Evolutionary conservation across 805 yeast species (phyloP).

Genomic region (Metschnikowia koreensis): DNA sequence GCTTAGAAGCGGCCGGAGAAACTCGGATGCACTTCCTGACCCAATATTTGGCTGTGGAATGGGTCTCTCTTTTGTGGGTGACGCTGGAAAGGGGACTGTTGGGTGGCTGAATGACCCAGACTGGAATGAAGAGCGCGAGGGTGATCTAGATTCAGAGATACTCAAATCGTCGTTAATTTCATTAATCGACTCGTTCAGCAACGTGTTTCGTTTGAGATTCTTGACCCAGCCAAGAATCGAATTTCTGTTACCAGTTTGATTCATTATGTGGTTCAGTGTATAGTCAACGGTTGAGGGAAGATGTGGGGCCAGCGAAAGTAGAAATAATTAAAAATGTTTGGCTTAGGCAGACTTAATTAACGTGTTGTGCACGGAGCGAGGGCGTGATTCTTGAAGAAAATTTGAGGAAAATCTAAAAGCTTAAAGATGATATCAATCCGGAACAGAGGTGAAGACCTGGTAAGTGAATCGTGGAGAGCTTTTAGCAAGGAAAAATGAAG

Average conservation of each 20-base stretch:
- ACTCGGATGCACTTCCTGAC: conserved; percentile 18
- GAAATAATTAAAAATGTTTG: not conserved
- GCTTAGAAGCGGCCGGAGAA: conserved; percentile 47
- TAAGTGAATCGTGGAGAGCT: not conserved
- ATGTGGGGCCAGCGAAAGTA: not conserved
- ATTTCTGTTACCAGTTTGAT: conserved; percentile 40
- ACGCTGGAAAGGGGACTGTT: conserved; percentile 12
- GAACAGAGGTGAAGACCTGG: not conserved
- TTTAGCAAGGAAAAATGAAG: conserved; percentile 2
- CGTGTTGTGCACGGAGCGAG: not conserved
- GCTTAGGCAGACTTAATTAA: not conserved
- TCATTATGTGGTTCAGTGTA: conserved; percentile 22
- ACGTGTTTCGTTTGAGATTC: conserved; percentile 37
- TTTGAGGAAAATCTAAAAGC: not conserved
- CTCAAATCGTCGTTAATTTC: conserved; percentile 26
- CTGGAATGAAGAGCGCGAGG: conserved; percentile 17
- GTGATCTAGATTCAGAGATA: conserved; percentile 21
- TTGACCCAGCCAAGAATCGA: conserved; percentile 47
- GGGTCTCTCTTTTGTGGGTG: conserved; percentile 10
- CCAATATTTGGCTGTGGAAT: conserved; percentile 7
- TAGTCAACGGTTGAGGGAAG: not conserved
- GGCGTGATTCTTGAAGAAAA: not conserved
- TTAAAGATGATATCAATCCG: not conserved
- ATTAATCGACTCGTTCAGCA: conserved; percentile 39
- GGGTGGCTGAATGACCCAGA: conserved; percentile 16